Evolutionary conservation across 1,139 yeast species (phyloP).

Genomic region (Suhomyces coccinellae): DNA sequence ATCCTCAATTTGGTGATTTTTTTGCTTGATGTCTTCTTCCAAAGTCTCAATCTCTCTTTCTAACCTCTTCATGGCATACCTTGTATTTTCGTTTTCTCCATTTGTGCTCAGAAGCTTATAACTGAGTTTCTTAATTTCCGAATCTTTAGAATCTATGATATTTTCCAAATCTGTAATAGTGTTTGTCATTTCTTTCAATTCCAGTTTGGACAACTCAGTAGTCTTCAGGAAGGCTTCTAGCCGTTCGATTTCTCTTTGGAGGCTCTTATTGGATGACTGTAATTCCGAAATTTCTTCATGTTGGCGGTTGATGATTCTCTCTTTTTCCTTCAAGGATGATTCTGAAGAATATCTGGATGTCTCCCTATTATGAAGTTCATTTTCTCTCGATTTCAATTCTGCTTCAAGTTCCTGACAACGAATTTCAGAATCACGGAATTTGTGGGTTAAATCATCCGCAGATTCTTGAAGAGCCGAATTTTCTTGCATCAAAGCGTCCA

Average conservation of each 20-base stretch:
- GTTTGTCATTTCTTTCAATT: neutral
- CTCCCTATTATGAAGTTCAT: constrained; percentile 1
- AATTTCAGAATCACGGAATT: neutral
- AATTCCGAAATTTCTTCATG: neutral
- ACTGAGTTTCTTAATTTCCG: constrained; percentile 1
- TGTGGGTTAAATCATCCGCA: neutral
- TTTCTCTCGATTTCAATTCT: neutral
- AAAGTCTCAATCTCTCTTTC: constrained; percentile 14
- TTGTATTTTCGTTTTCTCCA: constrained; percentile 5
- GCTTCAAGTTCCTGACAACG: neutral
- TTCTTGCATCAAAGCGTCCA: neutral
- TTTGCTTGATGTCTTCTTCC: constrained; percentile 14
- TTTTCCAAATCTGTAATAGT: neutral
- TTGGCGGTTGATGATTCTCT: neutral
- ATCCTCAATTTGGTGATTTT: constrained; percentile 14
- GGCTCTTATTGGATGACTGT: neutral
- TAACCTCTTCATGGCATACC: constrained; percentile 7
- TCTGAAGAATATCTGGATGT: neutral
- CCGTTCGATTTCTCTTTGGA: constrained; percentile 4
- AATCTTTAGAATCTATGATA: neutral
- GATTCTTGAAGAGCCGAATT: neutral
- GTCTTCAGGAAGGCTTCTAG: constrained; percentile 3
- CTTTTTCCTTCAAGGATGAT: neutral
- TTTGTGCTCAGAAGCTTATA: neutral
- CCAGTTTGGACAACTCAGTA: neutral